Evolutionary conservation across 2,329 filamentous ascomycete species (phyloP).

Genomic region (Hypoxylon sp.): DNA sequence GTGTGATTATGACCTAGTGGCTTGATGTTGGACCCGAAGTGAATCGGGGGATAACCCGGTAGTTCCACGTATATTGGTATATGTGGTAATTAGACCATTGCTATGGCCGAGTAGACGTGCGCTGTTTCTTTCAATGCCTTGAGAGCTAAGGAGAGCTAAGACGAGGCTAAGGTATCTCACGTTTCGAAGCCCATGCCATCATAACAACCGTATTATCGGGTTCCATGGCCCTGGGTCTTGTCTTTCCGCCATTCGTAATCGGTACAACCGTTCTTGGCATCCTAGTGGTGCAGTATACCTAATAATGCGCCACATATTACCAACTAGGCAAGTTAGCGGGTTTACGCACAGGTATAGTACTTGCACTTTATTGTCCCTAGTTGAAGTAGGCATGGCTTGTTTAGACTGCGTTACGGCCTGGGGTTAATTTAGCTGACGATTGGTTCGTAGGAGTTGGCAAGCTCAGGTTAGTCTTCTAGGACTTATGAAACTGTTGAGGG

Average conservation of each 20-base stretch:
- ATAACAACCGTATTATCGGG: constrained; percentile 24
- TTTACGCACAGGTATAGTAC: constrained; percentile 29
- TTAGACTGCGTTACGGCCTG: constrained; percentile 13
- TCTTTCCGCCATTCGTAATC: constrained; percentile 24
- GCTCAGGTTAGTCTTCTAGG: constrained; percentile 4
- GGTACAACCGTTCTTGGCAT: constrained; percentile 5
- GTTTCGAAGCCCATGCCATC: constrained; percentile 25
- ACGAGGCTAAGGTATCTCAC: constrained; percentile 11
- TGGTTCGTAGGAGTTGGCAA: constrained; percentile 6
- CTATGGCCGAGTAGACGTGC: constrained; percentile 16
- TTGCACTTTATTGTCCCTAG: constrained; percentile 18
- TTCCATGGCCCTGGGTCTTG: constrained; percentile 36
- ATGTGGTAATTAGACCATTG: constrained; percentile 16
- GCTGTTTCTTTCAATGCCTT: constrained; percentile 24
- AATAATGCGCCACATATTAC: constrained; percentile 14
- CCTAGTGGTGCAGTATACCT: constrained; percentile 9
- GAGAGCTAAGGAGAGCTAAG: constrained; percentile 24
- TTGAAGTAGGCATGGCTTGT: constrained; percentile 10
- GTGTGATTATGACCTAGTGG: constrained; percentile 3
- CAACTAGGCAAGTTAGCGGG: constrained; percentile 5
- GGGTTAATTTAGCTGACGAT: constrained; percentile 3
- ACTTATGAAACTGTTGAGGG: constrained; percentile 14
- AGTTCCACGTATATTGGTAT: constrained; percentile 30
- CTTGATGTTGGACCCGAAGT: constrained; percentile 12
- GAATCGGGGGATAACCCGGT: constrained; percentile 5